These are phyloP conservation scores for Thymus quinquecostatus DNA, from an alignment of 257 asterid species.

Conservation along the genomic window DNA sequence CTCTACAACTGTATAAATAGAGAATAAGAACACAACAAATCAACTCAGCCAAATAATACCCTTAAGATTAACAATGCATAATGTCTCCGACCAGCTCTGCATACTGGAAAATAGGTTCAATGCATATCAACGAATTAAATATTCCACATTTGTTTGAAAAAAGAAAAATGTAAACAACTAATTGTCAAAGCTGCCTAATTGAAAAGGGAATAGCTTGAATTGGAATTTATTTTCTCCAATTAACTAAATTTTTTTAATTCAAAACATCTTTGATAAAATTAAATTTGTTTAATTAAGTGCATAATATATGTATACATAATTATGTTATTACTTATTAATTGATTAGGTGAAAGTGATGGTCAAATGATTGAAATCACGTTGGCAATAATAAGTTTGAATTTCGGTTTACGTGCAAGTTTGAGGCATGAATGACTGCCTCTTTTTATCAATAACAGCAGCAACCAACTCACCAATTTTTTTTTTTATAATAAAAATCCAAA, in stretches of 20 bases:
- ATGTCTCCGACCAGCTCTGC: no score
- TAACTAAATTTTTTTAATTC: background rate
- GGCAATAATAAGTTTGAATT: background rate
- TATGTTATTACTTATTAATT: background rate
- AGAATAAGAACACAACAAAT: no score
- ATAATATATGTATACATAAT: no score
- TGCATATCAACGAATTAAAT: background rate
- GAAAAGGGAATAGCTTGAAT: background rate
- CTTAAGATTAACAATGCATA: no score
- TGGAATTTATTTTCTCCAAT: background rate
- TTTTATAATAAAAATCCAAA: background rate
- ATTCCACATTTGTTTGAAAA: background rate
- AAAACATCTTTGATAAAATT: no score
- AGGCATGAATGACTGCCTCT: constrained; percentile 19
- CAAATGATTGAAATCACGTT: constrained; percentile 27
- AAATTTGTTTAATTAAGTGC: background rate
- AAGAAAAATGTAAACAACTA: background rate
- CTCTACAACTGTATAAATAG: no score
- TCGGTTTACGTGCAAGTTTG: constrained; percentile 28
- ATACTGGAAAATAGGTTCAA: no score
- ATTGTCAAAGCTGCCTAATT: background rate
- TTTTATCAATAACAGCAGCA: background rate
- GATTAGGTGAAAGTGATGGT: constrained; percentile 4
- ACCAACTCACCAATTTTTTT: background rate
- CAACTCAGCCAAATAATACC: no score